These are phyloP conservation scores for Pestalotiopsis sp. DNA, from an alignment of 2,329 filamentous ascomycete genomes.

Conservation along the genomic window DNA sequence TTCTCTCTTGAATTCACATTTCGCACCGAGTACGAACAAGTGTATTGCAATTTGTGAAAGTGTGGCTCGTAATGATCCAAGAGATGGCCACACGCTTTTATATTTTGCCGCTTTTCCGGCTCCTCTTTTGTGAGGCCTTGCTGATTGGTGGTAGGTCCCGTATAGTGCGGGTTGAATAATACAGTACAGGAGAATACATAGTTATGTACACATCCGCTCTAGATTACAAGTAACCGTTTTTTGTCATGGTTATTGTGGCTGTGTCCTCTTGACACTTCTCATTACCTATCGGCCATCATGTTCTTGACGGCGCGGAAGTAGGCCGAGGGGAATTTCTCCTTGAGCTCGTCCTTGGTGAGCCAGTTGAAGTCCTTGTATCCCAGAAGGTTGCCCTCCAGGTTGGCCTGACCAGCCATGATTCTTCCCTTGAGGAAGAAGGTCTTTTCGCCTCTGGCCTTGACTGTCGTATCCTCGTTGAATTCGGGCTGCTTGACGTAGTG, in stretches of 20 bases:
- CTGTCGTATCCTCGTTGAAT: slow-evolving; percentile 43
- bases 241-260: not conserved
- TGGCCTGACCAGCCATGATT: slow-evolving; percentile 95
- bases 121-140: not conserved
- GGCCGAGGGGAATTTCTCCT: slow-evolving; percentile 62
- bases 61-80: not conserved
- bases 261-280: not conserved
- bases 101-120: not conserved
- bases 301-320: slow-evolving; percentile 80
- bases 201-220: slow-evolving; percentile 17
- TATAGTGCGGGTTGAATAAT: not conserved
- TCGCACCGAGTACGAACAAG: not conserved
- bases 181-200: slow-evolving; percentile 16
- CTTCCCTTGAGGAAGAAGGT: slow-evolving; percentile 95
- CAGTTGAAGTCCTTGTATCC: slow-evolving; percentile 86
- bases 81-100: not conserved
- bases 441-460: slow-evolving; percentile 68
- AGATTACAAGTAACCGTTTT: slow-evolving; percentile 23
- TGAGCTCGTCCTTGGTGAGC: slow-evolving; percentile 87
- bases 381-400: slow-evolving; percentile 71
- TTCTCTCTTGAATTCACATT: not conserved
- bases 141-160: not conserved
- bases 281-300: slow-evolving; percentile 79
- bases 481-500: slow-evolving; percentile 66
- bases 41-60: not conserved